phyloP scores from a whole-genome alignment of 495 filamentous ascomycete genomes.

The Parathielavia hyrcaniae region DNA sequence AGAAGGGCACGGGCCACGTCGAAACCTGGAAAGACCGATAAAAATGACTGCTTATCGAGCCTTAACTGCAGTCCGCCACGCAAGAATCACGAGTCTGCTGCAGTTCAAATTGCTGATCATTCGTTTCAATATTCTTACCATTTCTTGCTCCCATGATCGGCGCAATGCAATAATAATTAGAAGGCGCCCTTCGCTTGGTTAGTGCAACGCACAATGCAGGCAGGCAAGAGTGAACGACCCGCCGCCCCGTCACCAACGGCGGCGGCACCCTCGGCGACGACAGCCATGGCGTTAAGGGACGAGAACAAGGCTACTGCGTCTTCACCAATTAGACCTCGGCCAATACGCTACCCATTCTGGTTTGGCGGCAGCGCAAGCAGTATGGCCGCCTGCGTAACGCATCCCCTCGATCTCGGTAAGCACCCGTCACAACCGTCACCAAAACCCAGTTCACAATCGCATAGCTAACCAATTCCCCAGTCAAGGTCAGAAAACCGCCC shows the following conservation, averaged over 20 bases:
- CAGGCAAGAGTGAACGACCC: slow-evolving; percentile 11
- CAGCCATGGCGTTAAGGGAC: slow-evolving; percentile 24
- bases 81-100: neutral
- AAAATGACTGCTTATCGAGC: too few relatives aligned
- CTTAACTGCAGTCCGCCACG: neutral
- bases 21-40: too few relatives aligned
- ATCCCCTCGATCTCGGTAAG: slow-evolving; percentile 79
- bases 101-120: neutral
- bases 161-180: slow-evolving; percentile 27
- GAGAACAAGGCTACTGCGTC: slow-evolving; percentile 18
- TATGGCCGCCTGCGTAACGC: slow-evolving; percentile 82
- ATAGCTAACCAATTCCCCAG: slow-evolving; percentile 27
- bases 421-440: slow-evolving; percentile 11
- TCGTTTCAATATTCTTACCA: neutral
- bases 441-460: neutral
- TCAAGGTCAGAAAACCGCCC: slow-evolving; percentile 33
- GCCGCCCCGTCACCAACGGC: slow-evolving; percentile 13
- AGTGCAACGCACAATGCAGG: slow-evolving; percentile 14
- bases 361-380: slow-evolving; percentile 89
- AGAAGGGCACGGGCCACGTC: too few relatives aligned
- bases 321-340: slow-evolving; percentile 36
- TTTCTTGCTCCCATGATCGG: neutral
- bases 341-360: slow-evolving; percentile 77
- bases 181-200: neutral
- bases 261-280: slow-evolving; percentile 12